Evolutionary conservation across 257 asterid species (phyloP).

Genomic region (Fraxinus pennsylvanica): DNA sequence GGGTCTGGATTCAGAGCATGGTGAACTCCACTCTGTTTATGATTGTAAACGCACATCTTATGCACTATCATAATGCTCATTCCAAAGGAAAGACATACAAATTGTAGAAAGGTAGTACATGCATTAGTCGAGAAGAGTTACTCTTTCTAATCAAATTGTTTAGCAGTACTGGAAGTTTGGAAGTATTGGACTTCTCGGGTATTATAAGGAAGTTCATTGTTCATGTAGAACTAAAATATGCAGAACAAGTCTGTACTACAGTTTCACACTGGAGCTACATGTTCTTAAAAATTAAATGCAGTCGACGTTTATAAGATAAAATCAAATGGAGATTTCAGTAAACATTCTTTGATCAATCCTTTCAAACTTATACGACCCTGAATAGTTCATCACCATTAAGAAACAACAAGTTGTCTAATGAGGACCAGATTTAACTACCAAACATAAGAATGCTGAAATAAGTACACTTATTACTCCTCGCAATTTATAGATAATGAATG

Average conservation of each 20-base stretch:
- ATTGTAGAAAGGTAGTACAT: background rate
- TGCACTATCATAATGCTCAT: background rate
- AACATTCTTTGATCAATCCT: too few relatives aligned
- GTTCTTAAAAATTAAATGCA: background rate
- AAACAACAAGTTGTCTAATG: too few relatives aligned
- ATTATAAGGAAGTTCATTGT: too few relatives aligned
- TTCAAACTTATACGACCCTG: background rate
- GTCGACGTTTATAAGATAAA: background rate
- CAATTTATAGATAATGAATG: too few relatives aligned
- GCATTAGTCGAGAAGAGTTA: background rate
- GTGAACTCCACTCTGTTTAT: constrained; percentile 41
- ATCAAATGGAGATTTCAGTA: too few relatives aligned
- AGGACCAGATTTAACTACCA: background rate
- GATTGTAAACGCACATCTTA: background rate
- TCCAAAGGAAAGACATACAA: background rate
- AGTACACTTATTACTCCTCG: too few relatives aligned
- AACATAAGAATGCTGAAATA: background rate
- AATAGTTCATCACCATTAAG: background rate
- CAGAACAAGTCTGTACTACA: too few relatives aligned
- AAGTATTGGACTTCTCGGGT: too few relatives aligned
- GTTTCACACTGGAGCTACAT: background rate
- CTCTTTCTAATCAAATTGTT: too few relatives aligned
- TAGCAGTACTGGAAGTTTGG: too few relatives aligned
- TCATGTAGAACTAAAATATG: background rate
- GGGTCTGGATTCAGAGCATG: constrained; percentile 49